Conservation (phyloP, 495 filamentous ascomycete species). For the Ramalina intermedia region DNA sequence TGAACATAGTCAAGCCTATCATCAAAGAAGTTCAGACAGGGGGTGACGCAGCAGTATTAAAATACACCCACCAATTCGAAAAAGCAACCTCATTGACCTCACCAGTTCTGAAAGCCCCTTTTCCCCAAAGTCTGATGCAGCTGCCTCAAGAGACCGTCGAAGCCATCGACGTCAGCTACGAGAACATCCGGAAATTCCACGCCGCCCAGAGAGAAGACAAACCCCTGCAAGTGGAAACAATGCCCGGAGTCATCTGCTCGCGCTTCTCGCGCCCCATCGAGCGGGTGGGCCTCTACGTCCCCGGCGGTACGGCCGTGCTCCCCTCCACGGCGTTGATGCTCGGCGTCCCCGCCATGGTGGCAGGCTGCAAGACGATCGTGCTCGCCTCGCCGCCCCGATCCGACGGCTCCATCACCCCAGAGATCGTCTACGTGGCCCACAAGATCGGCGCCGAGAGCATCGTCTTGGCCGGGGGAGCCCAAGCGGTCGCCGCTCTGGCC, state of each 20-base stretch:
- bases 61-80: constrained; percentile 94
- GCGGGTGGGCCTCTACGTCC: constrained; percentile 85
- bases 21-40: constrained; percentile 65
- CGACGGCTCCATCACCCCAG: constrained; percentile 83
- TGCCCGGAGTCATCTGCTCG: constrained; percentile 91
- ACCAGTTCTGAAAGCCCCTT: constrained; percentile 77
- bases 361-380: constrained; percentile 91
- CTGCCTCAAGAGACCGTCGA: constrained; percentile 64
- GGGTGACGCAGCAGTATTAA: constrained; percentile 76
- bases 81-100: constrained; percentile 81
- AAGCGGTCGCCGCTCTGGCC: constrained; percentile 73
- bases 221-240: constrained; percentile 75
- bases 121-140: constrained; percentile 71
- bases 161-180: constrained; percentile 85
- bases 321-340: constrained; percentile 96
- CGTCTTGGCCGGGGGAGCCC: constrained; percentile 86
- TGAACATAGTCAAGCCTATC: constrained; percentile 80
- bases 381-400: constrained; percentile 79
- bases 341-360: constrained; percentile 91
- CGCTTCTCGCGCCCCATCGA: constrained; percentile 89
- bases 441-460: constrained; percentile 92
- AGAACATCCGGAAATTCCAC: constrained; percentile 91
- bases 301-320: constrained; percentile 88
- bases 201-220: constrained; percentile 71
- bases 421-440: constrained; percentile 97